Evolutionary conservation across 1,139 yeast species (phyloP).

Genomic region (Suhomyces coccinellae): DNA sequence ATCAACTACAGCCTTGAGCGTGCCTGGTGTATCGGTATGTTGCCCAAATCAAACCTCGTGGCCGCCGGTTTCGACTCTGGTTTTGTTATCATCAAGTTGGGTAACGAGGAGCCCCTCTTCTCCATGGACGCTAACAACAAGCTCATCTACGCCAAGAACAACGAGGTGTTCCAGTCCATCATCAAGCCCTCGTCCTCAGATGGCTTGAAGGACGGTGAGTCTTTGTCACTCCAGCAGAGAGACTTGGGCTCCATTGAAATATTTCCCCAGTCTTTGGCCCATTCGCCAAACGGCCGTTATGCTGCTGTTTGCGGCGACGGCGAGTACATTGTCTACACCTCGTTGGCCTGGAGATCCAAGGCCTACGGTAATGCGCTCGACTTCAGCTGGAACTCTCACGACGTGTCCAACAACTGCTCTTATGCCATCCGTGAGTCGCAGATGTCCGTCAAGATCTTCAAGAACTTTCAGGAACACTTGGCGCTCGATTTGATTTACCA

Average conservation of each 20-base stretch:
- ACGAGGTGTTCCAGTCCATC: conserved; percentile 83
- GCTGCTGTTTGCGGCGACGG: conserved; percentile 98
- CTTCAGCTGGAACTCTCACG: conserved; percentile 90
- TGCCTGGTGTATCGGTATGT: conserved; percentile 91
- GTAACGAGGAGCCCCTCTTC: conserved; percentile 90
- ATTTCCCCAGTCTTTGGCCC: conserved; percentile 82
- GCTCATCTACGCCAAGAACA: conserved; percentile 85
- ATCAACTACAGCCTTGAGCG: conserved; percentile 90
- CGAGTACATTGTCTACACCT: conserved; percentile 92
- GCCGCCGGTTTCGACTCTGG: conserved; percentile 97
- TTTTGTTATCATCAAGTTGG: conserved; percentile 78
- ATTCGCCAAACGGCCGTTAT: conserved; percentile 96
- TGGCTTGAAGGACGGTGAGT: conserved; percentile 78
- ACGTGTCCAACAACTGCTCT: conserved; percentile 62
- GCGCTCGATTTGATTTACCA: conserved; percentile 67
- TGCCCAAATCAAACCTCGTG: conserved; percentile 73
- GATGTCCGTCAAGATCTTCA: conserved; percentile 67
- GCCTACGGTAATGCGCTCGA: conserved; percentile 88
- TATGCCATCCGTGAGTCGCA: conserved; percentile 80
- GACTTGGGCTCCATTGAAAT: conserved; percentile 92
- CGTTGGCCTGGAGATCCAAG: conserved; percentile 97
- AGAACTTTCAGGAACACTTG: conserved; percentile 80
- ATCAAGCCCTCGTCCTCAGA: conserved; percentile 68
- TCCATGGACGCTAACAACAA: conserved; percentile 94
- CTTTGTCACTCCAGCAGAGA: conserved; percentile 71